Conservation (phyloP, 2,329 filamentous ascomycete genomes). For the Exophiala aquamarina region DNA sequence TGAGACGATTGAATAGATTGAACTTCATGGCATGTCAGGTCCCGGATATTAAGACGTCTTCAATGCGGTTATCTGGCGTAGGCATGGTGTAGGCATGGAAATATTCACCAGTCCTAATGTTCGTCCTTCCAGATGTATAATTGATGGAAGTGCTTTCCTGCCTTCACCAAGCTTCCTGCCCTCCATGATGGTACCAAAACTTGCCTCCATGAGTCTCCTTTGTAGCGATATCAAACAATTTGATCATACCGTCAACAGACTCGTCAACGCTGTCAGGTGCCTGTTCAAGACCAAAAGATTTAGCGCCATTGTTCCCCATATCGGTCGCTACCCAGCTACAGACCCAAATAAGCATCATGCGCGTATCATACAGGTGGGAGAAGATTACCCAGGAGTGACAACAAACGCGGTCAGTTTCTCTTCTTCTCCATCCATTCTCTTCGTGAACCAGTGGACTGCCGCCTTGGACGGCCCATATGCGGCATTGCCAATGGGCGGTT, state of each 20-base stretch:
- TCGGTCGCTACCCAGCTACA: conserved; percentile 25
- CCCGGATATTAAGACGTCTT: too few relatives aligned
- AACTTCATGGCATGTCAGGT: too few relatives aligned
- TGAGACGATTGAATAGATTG: too few relatives aligned
- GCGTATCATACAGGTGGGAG: neutral
- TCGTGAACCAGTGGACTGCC: conserved; percentile 36
- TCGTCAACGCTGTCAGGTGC: conserved; percentile 24
- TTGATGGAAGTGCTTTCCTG: too few relatives aligned
- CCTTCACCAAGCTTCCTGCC: too few relatives aligned
- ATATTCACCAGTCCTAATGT: too few relatives aligned
- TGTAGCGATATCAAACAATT: conserved; percentile 2
- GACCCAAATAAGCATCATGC: too few relatives aligned
- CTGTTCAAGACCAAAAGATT: conserved; percentile 15
- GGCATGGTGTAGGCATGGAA: too few relatives aligned
- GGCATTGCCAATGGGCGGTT: neutral
- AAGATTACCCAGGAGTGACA: conserved; percentile 3
- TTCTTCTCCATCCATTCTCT: conserved; percentile 39
- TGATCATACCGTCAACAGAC: conserved; percentile 16
- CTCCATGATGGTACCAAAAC: too few relatives aligned
- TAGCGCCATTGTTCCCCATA: conserved; percentile 22
- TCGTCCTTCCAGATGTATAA: too few relatives aligned
- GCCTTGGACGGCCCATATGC: conserved; percentile 47
- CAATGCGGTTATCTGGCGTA: too few relatives aligned
- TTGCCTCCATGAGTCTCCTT: too few relatives aligned
- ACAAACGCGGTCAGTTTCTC: conserved; percentile 9